These are phyloP conservation scores for Penicillium freii DNA, from an alignment of 2,329 filamentous ascomycete genomes.

Conservation along the genomic window DNA sequence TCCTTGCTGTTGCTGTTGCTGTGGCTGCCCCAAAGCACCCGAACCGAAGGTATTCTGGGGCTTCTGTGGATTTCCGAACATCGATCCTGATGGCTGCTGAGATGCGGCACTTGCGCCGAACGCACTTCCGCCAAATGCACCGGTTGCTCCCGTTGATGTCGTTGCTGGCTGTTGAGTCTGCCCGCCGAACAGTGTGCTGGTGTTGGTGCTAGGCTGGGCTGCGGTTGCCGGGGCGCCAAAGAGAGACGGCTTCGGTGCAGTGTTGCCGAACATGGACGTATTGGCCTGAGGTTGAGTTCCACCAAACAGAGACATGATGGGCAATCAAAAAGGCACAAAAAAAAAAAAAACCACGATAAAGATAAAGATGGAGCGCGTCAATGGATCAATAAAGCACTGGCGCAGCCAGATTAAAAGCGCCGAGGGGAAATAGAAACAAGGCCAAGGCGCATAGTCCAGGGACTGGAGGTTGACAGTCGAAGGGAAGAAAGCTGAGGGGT, in stretches of 20 bases:
- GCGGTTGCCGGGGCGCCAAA: slow-evolving; percentile 37
- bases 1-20: slow-evolving; percentile 17
- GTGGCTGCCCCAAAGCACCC: slow-evolving; percentile 22
- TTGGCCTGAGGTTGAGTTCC: slow-evolving; percentile 23
- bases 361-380: slow-evolving; percentile 4
- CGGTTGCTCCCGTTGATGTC: slow-evolving; percentile 18
- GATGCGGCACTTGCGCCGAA: slow-evolving; percentile 27
- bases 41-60: slow-evolving; percentile 8
- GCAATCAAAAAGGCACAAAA: slow-evolving; percentile 11
- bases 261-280: slow-evolving; percentile 29
- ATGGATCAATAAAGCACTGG: neutral
- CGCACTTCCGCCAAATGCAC: slow-evolving; percentile 17
- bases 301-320: slow-evolving; percentile 42
- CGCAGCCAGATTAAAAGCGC: neutral
- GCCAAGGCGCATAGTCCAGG: slow-evolving; percentile 12
- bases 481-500: slow-evolving; percentile 17
- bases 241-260: slow-evolving; percentile 35
- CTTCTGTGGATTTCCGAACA: slow-evolving; percentile 31
- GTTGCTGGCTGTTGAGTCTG: slow-evolving; percentile 25
- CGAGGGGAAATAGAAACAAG: neutral
- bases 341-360: slow-evolving; percentile 19
- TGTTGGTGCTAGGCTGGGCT: slow-evolving; percentile 27
- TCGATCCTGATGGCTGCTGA: slow-evolving; percentile 33
- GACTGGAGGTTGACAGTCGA: slow-evolving; percentile 4
- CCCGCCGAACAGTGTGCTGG: slow-evolving; percentile 34